Evolutionary conservation across 176 grass and related monocot species (phyloP).

Genomic region (Ananas comosus): DNA sequence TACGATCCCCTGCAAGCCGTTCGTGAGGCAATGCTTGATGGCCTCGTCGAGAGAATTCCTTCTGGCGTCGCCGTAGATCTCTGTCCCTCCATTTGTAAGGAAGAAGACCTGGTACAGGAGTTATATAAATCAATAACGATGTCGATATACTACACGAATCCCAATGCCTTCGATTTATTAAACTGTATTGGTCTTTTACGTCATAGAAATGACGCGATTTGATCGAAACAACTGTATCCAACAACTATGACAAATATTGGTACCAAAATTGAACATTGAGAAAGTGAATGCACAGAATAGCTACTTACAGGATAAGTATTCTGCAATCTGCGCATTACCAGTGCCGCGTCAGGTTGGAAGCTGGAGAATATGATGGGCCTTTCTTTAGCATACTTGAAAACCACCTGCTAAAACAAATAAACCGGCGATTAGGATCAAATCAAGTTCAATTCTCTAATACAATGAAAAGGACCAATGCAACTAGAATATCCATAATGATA

Average conservation of each 20-base stretch:
- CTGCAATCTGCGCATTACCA: conserved; percentile 55
- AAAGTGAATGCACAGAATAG: too few species aligned
- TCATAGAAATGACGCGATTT: too few species aligned
- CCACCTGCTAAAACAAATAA: conserved; percentile 35
- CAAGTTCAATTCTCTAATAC: not conserved
- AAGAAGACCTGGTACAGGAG: conserved; percentile 74
- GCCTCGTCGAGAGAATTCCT: conserved; percentile 91
- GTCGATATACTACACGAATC: too few species aligned
- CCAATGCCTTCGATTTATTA: too few species aligned
- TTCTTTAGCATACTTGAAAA: conserved; percentile 43
- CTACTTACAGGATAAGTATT: conserved; percentile 63
- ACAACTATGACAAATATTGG: not conserved
- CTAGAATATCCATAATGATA: too few species aligned
- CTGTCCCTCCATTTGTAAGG: conserved; percentile 59
- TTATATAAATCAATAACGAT: not conserved
- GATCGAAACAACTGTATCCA: not conserved
- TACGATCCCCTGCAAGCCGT: conserved; percentile 68
- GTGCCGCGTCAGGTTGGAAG: conserved; percentile 81
- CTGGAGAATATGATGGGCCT: conserved; percentile 80
- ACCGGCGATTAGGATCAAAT: not conserved
- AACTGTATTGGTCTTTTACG: too few species aligned
- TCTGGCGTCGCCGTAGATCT: conserved; percentile 44
- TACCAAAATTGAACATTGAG: too few species aligned
- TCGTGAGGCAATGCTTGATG: conserved; percentile 46
- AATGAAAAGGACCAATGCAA: too few species aligned